These are phyloP conservation scores for Penicillium cinerascens DNA, from an alignment of 495 filamentous ascomycete genomes.

Conservation along the genomic window DNA sequence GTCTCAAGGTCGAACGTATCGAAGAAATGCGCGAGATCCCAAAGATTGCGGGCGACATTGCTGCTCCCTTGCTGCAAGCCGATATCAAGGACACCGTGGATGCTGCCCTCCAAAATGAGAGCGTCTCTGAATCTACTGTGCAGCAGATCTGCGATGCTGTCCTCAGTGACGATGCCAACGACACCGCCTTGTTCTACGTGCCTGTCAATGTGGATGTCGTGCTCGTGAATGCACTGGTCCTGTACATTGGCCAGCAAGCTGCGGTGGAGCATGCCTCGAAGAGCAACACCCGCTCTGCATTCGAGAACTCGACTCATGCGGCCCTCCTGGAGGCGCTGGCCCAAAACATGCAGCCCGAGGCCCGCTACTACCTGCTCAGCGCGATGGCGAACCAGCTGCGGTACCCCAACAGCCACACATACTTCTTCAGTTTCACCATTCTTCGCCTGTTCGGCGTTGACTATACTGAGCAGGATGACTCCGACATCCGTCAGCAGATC, in stretches of 20 bases:
- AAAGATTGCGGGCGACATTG: slow-evolving; percentile 58
- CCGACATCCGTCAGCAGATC: slow-evolving; percentile 84
- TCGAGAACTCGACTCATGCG: slow-evolving; percentile 70
- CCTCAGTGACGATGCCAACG: slow-evolving; percentile 48
- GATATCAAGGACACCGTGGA: slow-evolving; percentile 69
- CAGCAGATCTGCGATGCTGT: slow-evolving; percentile 67
- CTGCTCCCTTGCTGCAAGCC: slow-evolving; percentile 52
- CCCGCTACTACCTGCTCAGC: slow-evolving; percentile 77
- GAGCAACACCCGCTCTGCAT: slow-evolving; percentile 56
- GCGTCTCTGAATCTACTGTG: slow-evolving; percentile 60
- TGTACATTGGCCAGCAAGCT: slow-evolving; percentile 75
- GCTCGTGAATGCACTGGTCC: slow-evolving; percentile 75
- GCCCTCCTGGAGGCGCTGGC: slow-evolving; percentile 71
- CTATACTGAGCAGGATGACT: slow-evolving; percentile 69
- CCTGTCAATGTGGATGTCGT: slow-evolving; percentile 64
- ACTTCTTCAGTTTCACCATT: slow-evolving; percentile 87
- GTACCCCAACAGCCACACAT: slow-evolving; percentile 82
- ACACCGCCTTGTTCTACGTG: slow-evolving; percentile 56
- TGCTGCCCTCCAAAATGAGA: slow-evolving; percentile 55
- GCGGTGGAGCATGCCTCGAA: slow-evolving; percentile 55
- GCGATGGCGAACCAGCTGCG: slow-evolving; percentile 90
- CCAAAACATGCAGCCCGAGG: slow-evolving; percentile 68
- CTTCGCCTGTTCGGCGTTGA: slow-evolving; percentile 83
- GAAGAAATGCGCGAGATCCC: slow-evolving; percentile 71
- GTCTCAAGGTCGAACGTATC: slow-evolving; percentile 75